Base-by-base conservation (phyloP, 805 yeast genomes). In the Candida ponderosae region DNA sequence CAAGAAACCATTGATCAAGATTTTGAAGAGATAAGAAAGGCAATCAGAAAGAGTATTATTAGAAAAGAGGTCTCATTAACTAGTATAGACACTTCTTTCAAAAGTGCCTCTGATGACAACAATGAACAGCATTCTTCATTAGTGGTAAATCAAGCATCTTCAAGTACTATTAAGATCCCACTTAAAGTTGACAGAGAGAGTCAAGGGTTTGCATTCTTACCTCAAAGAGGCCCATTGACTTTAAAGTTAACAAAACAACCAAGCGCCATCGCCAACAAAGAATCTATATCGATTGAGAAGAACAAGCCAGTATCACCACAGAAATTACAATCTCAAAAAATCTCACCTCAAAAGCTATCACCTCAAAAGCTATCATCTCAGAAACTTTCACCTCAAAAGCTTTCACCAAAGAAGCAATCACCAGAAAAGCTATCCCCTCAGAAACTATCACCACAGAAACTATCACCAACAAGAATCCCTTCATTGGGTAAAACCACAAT, bases 1-100 rank as follows among this genome's bases (percentile, higher is more conserved):
- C n/a, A n/a, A n/a, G n/a, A n/a, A n/a, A n/a, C n/a, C n/a, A n/a
- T n/a, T n/a, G n/a, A n/a, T n/a, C n/a, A n/a, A n/a, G n/a, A n/a
- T n/a, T 68, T 69, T 41, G 69, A 66, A 40, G 71, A 71, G 0
- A 69, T 69, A n/a, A 62, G 68, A 40, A 60, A 63, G 5, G 68
- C 72, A 2, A 67, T 70, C 8, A 47, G 73, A 21, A 70, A 67
- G 41, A 67, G 72, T 37, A 60, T 66, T 7, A 66, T 71, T 0
- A 62, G 59, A 23, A 65, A 61, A 31, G 46, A 33, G 9, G 8
- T 4, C 4, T 14, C 26, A 26, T 15, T 16, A 21, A 23, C 48
- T 5, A 42, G 41, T 13, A 26, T 38, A 14, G 47, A 47, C 4
- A 40, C 39, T 23, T 48, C 57, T 13, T 44, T 42, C 38, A 49